Conservation (phyloP, 2,329 filamentous ascomycete species). For the Thielaviopsis euricoi region DNA sequence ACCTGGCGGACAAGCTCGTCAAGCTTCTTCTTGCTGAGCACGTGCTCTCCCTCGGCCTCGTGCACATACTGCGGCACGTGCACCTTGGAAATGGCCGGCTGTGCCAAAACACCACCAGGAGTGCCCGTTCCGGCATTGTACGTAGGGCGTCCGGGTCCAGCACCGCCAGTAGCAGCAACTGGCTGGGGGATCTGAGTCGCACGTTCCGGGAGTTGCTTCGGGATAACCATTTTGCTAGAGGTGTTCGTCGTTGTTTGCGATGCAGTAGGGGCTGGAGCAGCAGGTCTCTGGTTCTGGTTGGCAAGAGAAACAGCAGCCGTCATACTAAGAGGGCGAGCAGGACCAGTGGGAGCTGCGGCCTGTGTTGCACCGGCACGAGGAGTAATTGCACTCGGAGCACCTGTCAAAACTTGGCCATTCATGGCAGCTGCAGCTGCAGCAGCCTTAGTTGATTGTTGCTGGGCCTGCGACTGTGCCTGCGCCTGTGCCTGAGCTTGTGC, state of each 20-base stretch:
- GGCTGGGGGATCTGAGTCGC: slow-evolving; percentile 56
- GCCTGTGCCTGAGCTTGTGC: slow-evolving; percentile 14
- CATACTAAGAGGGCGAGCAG: slow-evolving; percentile 29
- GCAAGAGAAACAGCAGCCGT: slow-evolving; percentile 32
- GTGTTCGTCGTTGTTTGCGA: slow-evolving; percentile 28
- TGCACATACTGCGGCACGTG: slow-evolving; percentile 72
- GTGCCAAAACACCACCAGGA: slow-evolving; percentile 67
- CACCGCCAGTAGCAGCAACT: slow-evolving; percentile 49
- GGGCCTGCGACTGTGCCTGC: slow-evolving; percentile 17
- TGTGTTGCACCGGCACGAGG: slow-evolving; percentile 35
- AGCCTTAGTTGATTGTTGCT: slow-evolving; percentile 26
- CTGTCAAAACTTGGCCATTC: slow-evolving; percentile 24
- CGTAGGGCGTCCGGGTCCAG: slow-evolving; percentile 58
- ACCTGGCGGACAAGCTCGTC: slow-evolving; percentile 91
- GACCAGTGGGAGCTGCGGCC: slow-evolving; percentile 22
- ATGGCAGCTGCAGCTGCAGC: slow-evolving; percentile 24
- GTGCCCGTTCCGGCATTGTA: slow-evolving; percentile 62
- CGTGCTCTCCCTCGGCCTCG: slow-evolving; percentile 79
- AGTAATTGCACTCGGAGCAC: slow-evolving; percentile 32
- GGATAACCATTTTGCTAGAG: slow-evolving; percentile 56
- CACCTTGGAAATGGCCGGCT: slow-evolving; percentile 68
- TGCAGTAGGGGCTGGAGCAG: slow-evolving; percentile 16
- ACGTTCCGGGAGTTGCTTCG: slow-evolving; percentile 55
- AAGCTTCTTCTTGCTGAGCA: slow-evolving; percentile 94
- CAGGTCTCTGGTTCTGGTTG: slow-evolving; percentile 24